A percentile compares a stretch with the other conserved stretches of the same genome.
phyloP scores from a whole-genome alignment of 148 eudicot species.

The Euryodendron excelsum region DNA sequence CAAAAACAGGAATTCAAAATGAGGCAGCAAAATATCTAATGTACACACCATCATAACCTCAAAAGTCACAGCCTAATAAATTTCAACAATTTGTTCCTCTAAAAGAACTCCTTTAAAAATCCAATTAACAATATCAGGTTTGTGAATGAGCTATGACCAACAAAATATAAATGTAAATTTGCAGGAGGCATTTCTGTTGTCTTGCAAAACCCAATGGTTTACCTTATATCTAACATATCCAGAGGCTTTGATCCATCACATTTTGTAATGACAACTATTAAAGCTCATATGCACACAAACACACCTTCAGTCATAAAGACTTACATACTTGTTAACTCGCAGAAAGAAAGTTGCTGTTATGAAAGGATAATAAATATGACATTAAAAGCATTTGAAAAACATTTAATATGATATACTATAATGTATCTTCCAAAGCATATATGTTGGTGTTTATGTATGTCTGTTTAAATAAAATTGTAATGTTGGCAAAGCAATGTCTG shows the following conservation, averaged over 20 bases:
- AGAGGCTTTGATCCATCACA: not conserved
- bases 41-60: not conserved
- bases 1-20: slow-evolving; percentile 1
- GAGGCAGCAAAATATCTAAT: not conserved
- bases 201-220: too few species aligned
- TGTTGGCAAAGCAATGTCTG: not conserved
- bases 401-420: not conserved
- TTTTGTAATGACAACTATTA: not conserved
- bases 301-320: not conserved
- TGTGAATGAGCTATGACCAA: not conserved
- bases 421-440: not conserved
- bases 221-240: not conserved
- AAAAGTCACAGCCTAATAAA: not conserved
- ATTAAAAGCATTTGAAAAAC: not conserved
- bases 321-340: not conserved
- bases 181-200: not conserved
- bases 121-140: not conserved
- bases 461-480: not conserved
- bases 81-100: not conserved
- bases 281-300: not conserved
- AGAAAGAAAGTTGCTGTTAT: not conserved
- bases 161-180: not conserved
- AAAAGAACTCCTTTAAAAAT: not conserved
- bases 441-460: not conserved
- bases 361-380: not conserved